Base-by-base conservation (phyloP, 1,284 basidiomycete species). In the Cryptococcus deneoformans region DNA sequence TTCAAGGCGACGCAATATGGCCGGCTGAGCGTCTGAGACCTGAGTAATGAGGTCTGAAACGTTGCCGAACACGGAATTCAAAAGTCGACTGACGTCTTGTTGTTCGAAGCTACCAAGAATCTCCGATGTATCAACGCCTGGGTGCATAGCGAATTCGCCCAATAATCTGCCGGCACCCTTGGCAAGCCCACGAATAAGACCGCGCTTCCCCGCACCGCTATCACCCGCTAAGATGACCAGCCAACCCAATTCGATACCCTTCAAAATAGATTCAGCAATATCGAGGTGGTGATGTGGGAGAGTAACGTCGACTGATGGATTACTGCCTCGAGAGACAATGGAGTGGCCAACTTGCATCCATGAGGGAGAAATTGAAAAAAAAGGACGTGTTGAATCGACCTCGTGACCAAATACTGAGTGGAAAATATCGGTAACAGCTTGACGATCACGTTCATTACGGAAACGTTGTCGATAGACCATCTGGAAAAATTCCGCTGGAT, bases 91-190 rank as follows among this genome's bases (percentile, higher is more conserved):
- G 48, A 63, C 52, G 70, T 90, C 87, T 39, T 87, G 85, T 78
- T 99, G 96, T 78, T 99, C 96, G 70, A 98, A 99, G 65, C 90
- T 89, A 49, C 96, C 96, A 43, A 99, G 80, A 40, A 99, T 87
- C 76, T 99, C 96, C 70, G 87, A 87, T 1, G 93, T 92, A 72
- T 99, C 96, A 14, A 91, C 92, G 6, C 91, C 88, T 49, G 85
- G 87, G 73, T 90, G 95, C 75, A 98, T 82, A 24, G 86, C 82
- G 49, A 98, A 83, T 72, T 92, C 89, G 46, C 83, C 82, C 0
- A 98, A 81, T 14, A 73, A 57, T 50, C 84, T 83, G 16, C 94
- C 93, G 40, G 84, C 84, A 37, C 87, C 78, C 50, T 85, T 79
- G 20, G 95, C 92, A 48, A 96, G 76, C 8, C 83, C 79, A 49